Conservation (phyloP, 2,329 filamentous ascomycete genomes). For the Colletotrichum tropicicola region DNA sequence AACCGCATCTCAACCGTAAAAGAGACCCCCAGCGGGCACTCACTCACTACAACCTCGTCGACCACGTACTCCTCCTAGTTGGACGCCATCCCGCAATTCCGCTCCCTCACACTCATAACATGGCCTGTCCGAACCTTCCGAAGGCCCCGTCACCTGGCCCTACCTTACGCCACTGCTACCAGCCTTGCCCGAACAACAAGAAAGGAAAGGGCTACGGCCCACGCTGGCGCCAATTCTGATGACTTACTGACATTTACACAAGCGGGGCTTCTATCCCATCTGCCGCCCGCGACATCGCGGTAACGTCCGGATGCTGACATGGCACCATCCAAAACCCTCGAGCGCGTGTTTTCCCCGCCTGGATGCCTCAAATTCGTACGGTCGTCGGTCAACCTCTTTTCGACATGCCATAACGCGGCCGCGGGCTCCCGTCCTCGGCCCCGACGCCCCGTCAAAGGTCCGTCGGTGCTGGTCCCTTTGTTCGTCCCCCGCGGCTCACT, state of each 20-base stretch:
- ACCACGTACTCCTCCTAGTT: no score
- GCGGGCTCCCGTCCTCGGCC: background rate
- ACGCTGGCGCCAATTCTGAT: background rate
- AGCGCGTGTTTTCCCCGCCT: no score
- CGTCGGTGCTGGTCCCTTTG: no score
- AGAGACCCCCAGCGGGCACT: no score
- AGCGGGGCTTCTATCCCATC: background rate
- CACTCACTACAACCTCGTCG: no score
- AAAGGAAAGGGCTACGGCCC: background rate
- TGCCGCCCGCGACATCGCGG: background rate
- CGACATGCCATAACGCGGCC: background rate
- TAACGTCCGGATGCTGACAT: background rate
- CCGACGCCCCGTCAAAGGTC: background rate
- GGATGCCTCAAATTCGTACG: background rate
- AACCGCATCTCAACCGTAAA: no score
- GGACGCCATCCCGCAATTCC: conserved; percentile 13
- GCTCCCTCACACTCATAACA: background rate
- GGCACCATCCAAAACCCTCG: no score
- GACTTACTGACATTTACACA: background rate
- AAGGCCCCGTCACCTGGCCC: background rate
- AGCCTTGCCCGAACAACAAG: background rate
- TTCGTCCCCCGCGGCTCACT: no score
- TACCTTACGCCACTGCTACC: background rate
- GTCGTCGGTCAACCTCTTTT: background rate
- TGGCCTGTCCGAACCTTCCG: conserved; percentile 21